phyloP scores from a whole-genome alignment of 2,329 filamentous ascomycete genomes.

The Teratosphaeria viscida region DNA sequence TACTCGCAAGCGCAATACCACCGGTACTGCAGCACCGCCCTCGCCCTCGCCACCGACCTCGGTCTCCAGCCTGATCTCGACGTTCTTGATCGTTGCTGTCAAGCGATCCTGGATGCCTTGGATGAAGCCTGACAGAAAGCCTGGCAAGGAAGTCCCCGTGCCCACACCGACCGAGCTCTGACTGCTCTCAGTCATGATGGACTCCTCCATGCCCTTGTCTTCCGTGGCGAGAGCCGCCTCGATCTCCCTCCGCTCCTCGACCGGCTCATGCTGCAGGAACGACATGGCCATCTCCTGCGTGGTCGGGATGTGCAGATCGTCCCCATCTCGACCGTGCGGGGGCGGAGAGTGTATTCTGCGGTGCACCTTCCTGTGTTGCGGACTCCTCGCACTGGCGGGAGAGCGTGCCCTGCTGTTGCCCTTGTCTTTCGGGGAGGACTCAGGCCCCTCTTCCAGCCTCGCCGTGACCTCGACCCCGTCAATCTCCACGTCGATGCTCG shows the following conservation, averaged over 20 bases:
- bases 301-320: conserved; percentile 46
- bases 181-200: conserved; percentile 43
- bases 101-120: conserved; percentile 64
- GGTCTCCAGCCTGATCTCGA: conserved; percentile 58
- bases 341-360: conserved; percentile 25
- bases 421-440: not conserved
- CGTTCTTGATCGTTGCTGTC: conserved; percentile 53
- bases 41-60: conserved; percentile 26
- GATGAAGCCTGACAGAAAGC: conserved; percentile 60
- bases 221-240: conserved; percentile 57
- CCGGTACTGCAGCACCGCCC: conserved; percentile 26
- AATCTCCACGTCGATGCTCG: conserved; percentile 70
- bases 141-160: conserved; percentile 32
- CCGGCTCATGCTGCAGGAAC: conserved; percentile 62
- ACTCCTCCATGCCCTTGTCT: conserved; percentile 46
- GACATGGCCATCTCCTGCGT: conserved; percentile 65
- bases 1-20: conserved; percentile 55
- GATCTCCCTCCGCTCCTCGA: conserved; percentile 54
- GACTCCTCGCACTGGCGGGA: conserved; percentile 12
- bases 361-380: conserved; percentile 26
- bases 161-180: conserved; percentile 58
- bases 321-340: conserved; percentile 4
- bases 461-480: conserved; percentile 64
- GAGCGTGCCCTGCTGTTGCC: conserved; percentile 23
- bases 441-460: conserved; percentile 7